phyloP scores from a whole-genome alignment of 1,139 yeast species.

The Hemisphaericaspora subhashii region DNA sequence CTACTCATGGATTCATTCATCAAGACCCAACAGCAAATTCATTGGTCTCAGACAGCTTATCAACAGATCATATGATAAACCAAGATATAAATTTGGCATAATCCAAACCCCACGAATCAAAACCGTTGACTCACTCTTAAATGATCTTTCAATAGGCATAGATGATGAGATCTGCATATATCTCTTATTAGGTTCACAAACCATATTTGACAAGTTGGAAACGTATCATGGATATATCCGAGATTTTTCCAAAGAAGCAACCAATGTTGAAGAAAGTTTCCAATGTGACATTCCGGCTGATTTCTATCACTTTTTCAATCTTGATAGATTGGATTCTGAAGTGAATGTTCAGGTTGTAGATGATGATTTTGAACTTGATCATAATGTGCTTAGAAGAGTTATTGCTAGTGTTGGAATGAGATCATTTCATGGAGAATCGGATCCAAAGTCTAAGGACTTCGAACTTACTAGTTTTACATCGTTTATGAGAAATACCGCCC shows the following conservation, averaged over 20 bases:
- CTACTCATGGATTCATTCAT: constrained; percentile 24
- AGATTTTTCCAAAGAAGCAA: constrained; percentile 20
- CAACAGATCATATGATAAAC: constrained; percentile 52
- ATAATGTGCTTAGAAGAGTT: constrained; percentile 20
- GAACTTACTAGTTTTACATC: constrained; percentile 58
- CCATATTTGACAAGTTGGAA: constrained; percentile 17
- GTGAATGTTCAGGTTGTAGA: constrained; percentile 20
- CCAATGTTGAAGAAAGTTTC: constrained; percentile 20
- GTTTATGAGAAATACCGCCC: constrained; percentile 43
- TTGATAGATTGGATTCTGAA: constrained; percentile 13
- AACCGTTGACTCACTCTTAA: constrained; percentile 23
- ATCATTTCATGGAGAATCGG: constrained; percentile 16
- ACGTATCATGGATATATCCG: constrained; percentile 18
- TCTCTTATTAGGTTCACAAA: constrained; percentile 31
- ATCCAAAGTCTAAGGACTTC: constrained; percentile 15
- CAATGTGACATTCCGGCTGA: constrained; percentile 33
- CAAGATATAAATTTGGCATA: constrained; percentile 41
- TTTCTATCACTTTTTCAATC: constrained; percentile 16
- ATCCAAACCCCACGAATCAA: constrained; percentile 46
- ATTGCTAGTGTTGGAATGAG: constrained; percentile 51
- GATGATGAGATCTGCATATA: constrained; percentile 22
- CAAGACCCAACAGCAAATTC: constrained; percentile 13
- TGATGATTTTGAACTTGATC: constrained; percentile 20
- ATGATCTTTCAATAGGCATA: constrained; percentile 24
- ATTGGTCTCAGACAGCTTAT: constrained; percentile 23